phyloP scores from a whole-genome alignment of 1,139 yeast species.

The Saccharomyces pastorianus region DNA sequence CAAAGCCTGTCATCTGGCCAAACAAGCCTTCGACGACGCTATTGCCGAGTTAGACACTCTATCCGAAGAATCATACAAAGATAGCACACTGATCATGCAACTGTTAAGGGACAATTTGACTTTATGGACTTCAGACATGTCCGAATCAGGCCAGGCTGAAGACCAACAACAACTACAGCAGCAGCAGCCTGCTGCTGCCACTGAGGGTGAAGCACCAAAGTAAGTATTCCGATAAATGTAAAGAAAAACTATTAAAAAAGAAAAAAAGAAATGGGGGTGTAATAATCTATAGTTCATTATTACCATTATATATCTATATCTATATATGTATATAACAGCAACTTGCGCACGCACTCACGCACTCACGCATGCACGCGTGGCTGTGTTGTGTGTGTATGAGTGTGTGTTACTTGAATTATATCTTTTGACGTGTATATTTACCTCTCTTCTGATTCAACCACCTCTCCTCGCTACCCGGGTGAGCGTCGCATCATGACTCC shows the following conservation, averaged over 20 bases:
- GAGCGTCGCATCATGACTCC: background rate
- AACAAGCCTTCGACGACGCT: too few species aligned
- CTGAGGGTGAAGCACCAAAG: slow-evolving; percentile 33
- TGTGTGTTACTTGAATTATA: background rate
- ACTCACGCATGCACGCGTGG: background rate
- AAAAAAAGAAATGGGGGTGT: slow-evolving; percentile 1
- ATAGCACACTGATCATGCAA: too few species aligned
- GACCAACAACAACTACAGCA: too few species aligned
- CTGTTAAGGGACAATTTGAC: too few species aligned
- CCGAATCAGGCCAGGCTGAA: too few species aligned
- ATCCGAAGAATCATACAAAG: too few species aligned
- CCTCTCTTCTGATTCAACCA: background rate
- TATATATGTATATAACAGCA: background rate
- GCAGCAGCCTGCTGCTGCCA: slow-evolving; percentile 17
- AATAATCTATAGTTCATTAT: background rate
- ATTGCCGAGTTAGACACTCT: too few species aligned
- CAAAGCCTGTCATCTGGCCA: too few species aligned
- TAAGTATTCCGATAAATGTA: slow-evolving; percentile 4
- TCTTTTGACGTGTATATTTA: background rate
- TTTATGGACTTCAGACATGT: too few species aligned
- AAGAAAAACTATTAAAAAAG: background rate
- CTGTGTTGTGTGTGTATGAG: background rate
- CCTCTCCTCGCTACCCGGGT: background rate
- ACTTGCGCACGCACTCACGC: background rate
- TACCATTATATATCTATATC: background rate